Percentiles rank a stretch among this genome's conserved stretches.
Conservation (phyloP, 768 basidiomycete genomes). For the Gloeostereum incarnatum region DNA sequence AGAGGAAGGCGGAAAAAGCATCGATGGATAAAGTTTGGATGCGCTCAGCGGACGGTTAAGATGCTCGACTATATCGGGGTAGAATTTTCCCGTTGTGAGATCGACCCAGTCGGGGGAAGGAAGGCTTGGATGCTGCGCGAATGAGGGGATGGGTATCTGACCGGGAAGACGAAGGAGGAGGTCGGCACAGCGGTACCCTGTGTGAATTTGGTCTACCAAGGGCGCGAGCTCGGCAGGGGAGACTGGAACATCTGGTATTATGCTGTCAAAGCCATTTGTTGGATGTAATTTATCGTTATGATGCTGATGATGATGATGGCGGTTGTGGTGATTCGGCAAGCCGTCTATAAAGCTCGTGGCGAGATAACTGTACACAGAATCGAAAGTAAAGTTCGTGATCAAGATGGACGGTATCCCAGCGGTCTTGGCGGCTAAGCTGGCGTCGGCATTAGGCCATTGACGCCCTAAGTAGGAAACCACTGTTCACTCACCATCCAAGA, state of each 20-base stretch:
- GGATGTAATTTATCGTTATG: slow-evolving; percentile 9
- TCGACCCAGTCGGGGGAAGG: slow-evolving; percentile 63
- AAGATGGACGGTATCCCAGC: slow-evolving; percentile 61
- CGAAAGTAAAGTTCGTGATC: slow-evolving; percentile 80
- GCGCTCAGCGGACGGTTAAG: slow-evolving; percentile 23
- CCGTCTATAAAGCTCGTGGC: slow-evolving; percentile 44
- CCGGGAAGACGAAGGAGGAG: slow-evolving; percentile 65
- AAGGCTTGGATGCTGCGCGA: slow-evolving; percentile 38
- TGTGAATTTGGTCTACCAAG: slow-evolving; percentile 52
- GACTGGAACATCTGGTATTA: slow-evolving; percentile 47
- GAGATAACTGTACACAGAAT: slow-evolving; percentile 75
- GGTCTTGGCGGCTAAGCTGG: slow-evolving; percentile 55
- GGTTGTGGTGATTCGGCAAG: slow-evolving; percentile 11
- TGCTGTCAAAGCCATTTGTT: slow-evolving; percentile 9
- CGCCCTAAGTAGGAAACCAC: neutral
- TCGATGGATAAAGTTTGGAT: slow-evolving; percentile 27
- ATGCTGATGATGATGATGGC: slow-evolving; percentile 8
- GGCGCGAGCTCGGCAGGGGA: slow-evolving; percentile 38
- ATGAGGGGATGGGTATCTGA: slow-evolving; percentile 70
- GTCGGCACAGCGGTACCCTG: slow-evolving; percentile 65
- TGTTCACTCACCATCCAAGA: slow-evolving; percentile 55
- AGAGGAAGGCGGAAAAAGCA: slow-evolving; percentile 24
- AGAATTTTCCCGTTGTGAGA: slow-evolving; percentile 32
- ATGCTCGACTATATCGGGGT: slow-evolving; percentile 29
- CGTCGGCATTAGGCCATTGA: neutral